Evolutionary conservation across 257 asterid genomes (phyloP), one percentile per base, ranked within the genome.

Genomic region (Hygrophila difformis): DNA sequence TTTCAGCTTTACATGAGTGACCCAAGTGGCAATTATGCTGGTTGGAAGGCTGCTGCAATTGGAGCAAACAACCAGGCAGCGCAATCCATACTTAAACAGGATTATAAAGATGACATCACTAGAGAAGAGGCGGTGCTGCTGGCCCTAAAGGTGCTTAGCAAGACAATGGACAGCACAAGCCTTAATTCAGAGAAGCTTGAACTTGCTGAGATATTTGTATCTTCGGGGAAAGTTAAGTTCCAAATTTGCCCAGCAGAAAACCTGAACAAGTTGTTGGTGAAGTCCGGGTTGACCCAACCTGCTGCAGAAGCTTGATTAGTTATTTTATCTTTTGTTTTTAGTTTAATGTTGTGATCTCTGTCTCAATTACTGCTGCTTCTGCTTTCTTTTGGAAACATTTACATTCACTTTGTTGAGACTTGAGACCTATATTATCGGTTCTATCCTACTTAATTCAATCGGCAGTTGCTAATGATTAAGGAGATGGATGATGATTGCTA

Each of bases 1-100:
- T 86, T 86, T 50, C 96, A 86, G 81, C 96, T 86, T 8, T 86
- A 79, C 72, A 77, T 86, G 96, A 86, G 96, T 7, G 96, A 86
- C 53, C 96, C 96, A 5, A 86, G 96, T 77, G 96, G 96, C 41
- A 86, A 86, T 60, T 86, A 77, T 51, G 78, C 86, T 48, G 96
- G 96, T 17, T 86, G 94, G 96, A 86, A 86, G 56, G 94, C 96
- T 13, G 93, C 96, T 24, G 94, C 94, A 29, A 80, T 86, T 24
- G 96, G 96, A 33, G 94, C 94, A 38, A 86, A 86, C 60, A 79
- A 82, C 50, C 93, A 86, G 66, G 96, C 96, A 2, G 94, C 96
- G 48, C 96, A 86, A 44, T 86, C 94, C 4, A 86, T 82, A 69
- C 79, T 86, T 28, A 86, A 86, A 78, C 96, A 86, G 76, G 94